A percentile compares a stretch with the other conserved stretches of the same genome.
phyloP scores from a whole-genome alignment of 129 eudicot genomes.

The Sambucus nigra region DNA sequence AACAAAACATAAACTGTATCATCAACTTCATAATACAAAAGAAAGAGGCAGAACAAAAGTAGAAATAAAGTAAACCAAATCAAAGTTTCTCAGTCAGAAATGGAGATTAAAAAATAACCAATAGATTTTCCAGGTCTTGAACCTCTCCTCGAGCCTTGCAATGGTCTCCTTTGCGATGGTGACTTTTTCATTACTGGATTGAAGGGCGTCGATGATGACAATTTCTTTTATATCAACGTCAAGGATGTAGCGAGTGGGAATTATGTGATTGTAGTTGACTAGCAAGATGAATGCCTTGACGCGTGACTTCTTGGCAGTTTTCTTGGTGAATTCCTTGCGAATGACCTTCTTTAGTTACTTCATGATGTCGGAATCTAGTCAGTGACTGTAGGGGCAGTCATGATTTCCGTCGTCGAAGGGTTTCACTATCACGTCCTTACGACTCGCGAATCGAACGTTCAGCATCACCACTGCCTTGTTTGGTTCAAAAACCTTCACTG shows the following conservation, averaged over 20 bases:
- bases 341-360: constrained; percentile 66
- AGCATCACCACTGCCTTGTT: constrained; percentile 61
- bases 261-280: constrained; percentile 64
- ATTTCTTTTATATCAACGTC: constrained; percentile 57
- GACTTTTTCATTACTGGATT: constrained; percentile 54
- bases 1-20: not conserved
- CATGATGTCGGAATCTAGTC: constrained; percentile 46
- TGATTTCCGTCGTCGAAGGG: constrained; percentile 62
- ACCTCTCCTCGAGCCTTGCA: constrained; percentile 50
- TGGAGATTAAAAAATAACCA: constrained; percentile 77
- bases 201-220: constrained; percentile 39
- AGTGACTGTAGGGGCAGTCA: constrained; percentile 64
- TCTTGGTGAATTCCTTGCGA: constrained; percentile 61
- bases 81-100: constrained; percentile 25
- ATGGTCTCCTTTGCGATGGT: constrained; percentile 55
- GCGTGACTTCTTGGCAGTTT: constrained; percentile 46
- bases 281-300: constrained; percentile 61
- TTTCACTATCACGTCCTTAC: constrained; percentile 43
- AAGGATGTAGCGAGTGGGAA: constrained; percentile 69
- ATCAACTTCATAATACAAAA: not conserved
- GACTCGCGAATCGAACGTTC: constrained; percentile 53
- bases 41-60: too few species aligned
- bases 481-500: constrained; percentile 61
- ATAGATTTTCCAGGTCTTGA: constrained; percentile 67
- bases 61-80: not conserved